These are phyloP conservation scores for Pestalotiopsis sp. DNA, from an alignment of 2,329 filamentous ascomycete species.

Conservation along the genomic window DNA sequence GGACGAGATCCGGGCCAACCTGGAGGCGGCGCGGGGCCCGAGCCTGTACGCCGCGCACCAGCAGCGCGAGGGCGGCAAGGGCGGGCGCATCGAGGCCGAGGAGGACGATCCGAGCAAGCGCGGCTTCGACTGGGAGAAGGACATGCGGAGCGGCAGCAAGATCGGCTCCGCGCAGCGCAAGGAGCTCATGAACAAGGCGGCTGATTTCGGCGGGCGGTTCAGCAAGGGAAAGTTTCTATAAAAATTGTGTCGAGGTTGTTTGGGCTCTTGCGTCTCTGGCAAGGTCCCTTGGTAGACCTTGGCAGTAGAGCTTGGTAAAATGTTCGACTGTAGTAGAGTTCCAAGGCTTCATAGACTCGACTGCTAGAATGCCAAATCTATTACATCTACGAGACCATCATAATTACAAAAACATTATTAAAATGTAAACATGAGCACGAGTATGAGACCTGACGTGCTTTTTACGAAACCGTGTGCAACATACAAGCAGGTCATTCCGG, in stretches of 20 bases:
- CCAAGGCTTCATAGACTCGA: neutral
- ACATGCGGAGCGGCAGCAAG: constrained; percentile 77
- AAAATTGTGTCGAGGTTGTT: constrained; percentile 1
- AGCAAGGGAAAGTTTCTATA: constrained; percentile 71
- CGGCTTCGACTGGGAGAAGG: constrained; percentile 89
- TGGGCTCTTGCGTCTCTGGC: neutral
- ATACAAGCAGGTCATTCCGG: no score
- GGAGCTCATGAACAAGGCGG: constrained; percentile 78
- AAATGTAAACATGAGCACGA: no score
- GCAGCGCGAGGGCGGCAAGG: constrained; percentile 23
- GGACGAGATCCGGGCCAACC: constrained; percentile 47
- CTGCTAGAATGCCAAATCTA: neutral
- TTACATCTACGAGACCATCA: neutral
- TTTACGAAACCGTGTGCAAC: no score
- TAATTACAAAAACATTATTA: no score
- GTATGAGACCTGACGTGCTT: no score
- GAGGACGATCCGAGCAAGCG: constrained; percentile 91
- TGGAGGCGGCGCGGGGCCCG: constrained; percentile 57
- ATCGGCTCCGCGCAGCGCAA: constrained; percentile 74
- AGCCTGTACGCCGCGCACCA: constrained; percentile 64
- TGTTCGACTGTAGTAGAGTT: neutral
- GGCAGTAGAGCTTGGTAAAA: neutral
- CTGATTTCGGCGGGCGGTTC: constrained; percentile 82
- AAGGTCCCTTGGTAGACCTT: neutral
- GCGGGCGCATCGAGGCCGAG: constrained; percentile 53